phyloP scores from a whole-genome alignment of 176 grass and related monocot genomes.

The Luzula sylvatica region DNA sequence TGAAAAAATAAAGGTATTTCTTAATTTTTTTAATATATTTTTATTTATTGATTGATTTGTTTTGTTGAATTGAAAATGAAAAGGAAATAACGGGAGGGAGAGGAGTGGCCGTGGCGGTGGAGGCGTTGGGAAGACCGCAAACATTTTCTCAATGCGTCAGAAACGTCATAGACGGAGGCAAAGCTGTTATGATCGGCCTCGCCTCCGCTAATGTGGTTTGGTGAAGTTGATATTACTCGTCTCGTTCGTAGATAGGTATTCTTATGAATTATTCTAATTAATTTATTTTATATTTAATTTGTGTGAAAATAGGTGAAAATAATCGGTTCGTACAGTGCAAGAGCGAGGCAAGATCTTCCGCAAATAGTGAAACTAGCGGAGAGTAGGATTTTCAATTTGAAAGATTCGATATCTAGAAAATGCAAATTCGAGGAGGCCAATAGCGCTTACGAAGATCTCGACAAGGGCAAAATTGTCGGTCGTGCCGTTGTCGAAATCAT shows the following conservation, averaged over 20 bases:
- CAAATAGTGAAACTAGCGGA: slow-evolving; percentile 88
- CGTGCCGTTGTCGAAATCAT: slow-evolving; percentile 85
- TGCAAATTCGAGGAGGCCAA: slow-evolving; percentile 84
- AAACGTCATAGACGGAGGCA: slow-evolving; percentile 90
- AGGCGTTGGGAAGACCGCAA: slow-evolving; percentile 85
- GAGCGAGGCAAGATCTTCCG: slow-evolving; percentile 98
- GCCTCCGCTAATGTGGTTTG: slow-evolving; percentile 66
- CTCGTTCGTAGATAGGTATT: slow-evolving; percentile 87
- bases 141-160: slow-evolving; percentile 74
- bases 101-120: slow-evolving; percentile 90
- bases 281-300: no score
- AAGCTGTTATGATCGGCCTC: slow-evolving; percentile 98
- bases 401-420: slow-evolving; percentile 81
- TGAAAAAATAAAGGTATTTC: slow-evolving; percentile 68
- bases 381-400: slow-evolving; percentile 60
- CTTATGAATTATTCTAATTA: neutral
- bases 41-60: neutral
- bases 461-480: slow-evolving; percentile 67
- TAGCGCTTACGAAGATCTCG: slow-evolving; percentile 61
- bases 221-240: slow-evolving; percentile 79
- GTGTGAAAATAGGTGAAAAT: slow-evolving; percentile 63
- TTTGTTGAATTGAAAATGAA: neutral
- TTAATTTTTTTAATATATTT: neutral
- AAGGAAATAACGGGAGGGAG: slow-evolving; percentile 91
- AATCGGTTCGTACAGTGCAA: slow-evolving; percentile 91